Conservation (phyloP, 1,284 basidiomycete genomes). For the Abortiporus biennis region DNA sequence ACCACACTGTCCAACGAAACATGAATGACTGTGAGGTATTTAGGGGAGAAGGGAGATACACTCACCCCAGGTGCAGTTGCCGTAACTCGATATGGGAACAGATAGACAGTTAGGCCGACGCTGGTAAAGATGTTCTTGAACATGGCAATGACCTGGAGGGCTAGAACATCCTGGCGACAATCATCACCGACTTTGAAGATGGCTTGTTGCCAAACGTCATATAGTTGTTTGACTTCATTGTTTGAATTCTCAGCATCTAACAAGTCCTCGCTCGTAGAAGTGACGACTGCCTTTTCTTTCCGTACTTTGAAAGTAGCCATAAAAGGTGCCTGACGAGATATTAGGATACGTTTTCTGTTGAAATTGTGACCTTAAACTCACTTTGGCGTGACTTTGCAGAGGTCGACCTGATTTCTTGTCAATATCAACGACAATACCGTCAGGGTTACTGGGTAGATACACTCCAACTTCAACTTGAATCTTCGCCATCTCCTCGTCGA, state of each 20-base stretch:
- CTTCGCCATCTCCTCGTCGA: conserved; percentile 99
- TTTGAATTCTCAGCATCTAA: conserved; percentile 58
- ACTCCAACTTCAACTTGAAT: conserved; percentile 91
- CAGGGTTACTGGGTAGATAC: conserved; percentile 96
- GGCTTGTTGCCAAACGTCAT: conserved; percentile 95
- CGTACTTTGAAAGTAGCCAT: conserved; percentile 99
- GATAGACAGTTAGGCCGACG: conserved; percentile 87
- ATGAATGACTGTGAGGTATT: not conserved
- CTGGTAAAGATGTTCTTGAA: conserved; percentile 97
- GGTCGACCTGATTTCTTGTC: conserved; percentile 96
- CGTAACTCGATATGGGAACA: conserved; percentile 96
- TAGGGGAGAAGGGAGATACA: too few species aligned
- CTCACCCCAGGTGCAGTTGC: conserved; percentile 93
- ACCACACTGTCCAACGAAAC: conserved; percentile 61
- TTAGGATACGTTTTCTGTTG: not conserved
- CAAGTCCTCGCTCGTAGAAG: conserved; percentile 57
- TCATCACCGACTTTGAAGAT: conserved; percentile 99
- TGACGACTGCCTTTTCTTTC: conserved; percentile 64
- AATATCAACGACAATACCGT: conserved; percentile 93
- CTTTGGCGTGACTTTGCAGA: conserved; percentile 96
- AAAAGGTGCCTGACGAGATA: conserved; percentile 77
- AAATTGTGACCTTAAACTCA: conserved; percentile 20
- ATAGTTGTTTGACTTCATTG: conserved; percentile 55
- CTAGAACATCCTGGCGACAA: conserved; percentile 96
- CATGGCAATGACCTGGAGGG: conserved; percentile 97